Conservation (phyloP, 1,139 yeast species). For the Zygoascus meyerae region DNA sequence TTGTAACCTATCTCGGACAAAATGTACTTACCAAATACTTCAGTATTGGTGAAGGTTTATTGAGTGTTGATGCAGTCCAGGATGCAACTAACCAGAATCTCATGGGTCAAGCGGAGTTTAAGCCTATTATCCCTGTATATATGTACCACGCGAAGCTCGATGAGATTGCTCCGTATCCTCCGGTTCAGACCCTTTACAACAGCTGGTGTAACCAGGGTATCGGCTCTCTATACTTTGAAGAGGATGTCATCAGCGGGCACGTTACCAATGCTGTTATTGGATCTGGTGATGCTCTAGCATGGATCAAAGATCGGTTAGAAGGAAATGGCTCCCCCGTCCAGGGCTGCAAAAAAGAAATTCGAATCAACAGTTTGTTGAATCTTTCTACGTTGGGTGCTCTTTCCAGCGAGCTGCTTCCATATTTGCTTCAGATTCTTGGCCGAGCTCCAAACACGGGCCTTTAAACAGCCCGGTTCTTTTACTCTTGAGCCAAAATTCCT, state of each 20-base stretch:
- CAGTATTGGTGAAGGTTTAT: constrained; percentile 17
- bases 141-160: constrained; percentile 28
- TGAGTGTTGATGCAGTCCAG: constrained; percentile 14
- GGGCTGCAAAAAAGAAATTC: neutral
- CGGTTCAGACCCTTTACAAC: constrained; percentile 20
- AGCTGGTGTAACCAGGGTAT: constrained; percentile 26
- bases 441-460: no score
- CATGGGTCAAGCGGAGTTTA: constrained; percentile 12
- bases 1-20: constrained; percentile 16
- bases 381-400: no score
- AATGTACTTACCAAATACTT: constrained; percentile 19
- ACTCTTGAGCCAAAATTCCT: neutral
- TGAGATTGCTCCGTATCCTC: constrained; percentile 20
- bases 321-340: constrained; percentile 3
- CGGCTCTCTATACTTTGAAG: constrained; percentile 20
- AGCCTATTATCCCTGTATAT: constrained; percentile 24
- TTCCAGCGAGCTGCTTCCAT: neutral
- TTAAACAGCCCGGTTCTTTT: neutral
- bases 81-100: constrained; percentile 16
- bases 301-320: constrained; percentile 15
- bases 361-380: no score
- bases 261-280: constrained; percentile 15
- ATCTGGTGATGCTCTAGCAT: constrained; percentile 14
- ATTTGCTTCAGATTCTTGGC: neutral
- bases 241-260: constrained; percentile 19